Conservation (phyloP, 129 eudicot genomes). For the Silybum marianum region DNA sequence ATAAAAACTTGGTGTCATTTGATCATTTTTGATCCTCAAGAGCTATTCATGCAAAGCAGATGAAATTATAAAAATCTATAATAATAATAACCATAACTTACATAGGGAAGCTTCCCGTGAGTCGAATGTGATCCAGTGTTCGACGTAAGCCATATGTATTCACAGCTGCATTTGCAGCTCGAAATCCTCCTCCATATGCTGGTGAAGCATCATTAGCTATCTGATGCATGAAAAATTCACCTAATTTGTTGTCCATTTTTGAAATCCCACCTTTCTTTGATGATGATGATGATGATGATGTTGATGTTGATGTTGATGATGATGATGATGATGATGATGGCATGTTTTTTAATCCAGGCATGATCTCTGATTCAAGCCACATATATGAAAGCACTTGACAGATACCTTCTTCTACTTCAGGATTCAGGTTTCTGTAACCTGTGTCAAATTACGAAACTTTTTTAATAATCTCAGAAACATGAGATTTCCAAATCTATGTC, state of each 20-base stretch:
- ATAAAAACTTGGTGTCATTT: slow-evolving; percentile 42
- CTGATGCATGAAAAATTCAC: slow-evolving; percentile 90
- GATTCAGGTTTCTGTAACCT: slow-evolving; percentile 82
- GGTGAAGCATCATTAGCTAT: slow-evolving; percentile 88
- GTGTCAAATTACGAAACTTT: slow-evolving; percentile 24
- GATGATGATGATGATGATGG: slow-evolving; percentile 66
- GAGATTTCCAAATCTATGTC: neutral
- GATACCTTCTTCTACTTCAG: slow-evolving; percentile 94
- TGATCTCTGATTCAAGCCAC: slow-evolving; percentile 99
- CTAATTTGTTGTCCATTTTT: slow-evolving; percentile 67
- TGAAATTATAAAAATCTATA: neutral
- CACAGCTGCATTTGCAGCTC: slow-evolving; percentile 88
- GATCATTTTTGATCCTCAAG: slow-evolving; percentile 51
- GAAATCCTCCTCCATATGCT: slow-evolving; percentile 92
- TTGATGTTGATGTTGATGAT: slow-evolving; percentile 15
- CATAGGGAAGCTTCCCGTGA: slow-evolving; percentile 71
- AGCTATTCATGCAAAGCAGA: slow-evolving; percentile 30
- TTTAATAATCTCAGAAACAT: slow-evolving; percentile 5
- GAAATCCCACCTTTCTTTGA: slow-evolving; percentile 90
- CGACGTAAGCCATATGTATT: slow-evolving; percentile 73
- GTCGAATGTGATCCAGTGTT: slow-evolving; percentile 81
- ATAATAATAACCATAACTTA: slow-evolving; percentile 15
- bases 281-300: slow-evolving; percentile 70
- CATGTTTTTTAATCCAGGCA: slow-evolving; percentile 59
- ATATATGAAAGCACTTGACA: slow-evolving; percentile 95